These are phyloP conservation scores for Chloris gayana DNA, from an alignment of 176 grass and related monocot genomes.

Conservation along the genomic window DNA sequence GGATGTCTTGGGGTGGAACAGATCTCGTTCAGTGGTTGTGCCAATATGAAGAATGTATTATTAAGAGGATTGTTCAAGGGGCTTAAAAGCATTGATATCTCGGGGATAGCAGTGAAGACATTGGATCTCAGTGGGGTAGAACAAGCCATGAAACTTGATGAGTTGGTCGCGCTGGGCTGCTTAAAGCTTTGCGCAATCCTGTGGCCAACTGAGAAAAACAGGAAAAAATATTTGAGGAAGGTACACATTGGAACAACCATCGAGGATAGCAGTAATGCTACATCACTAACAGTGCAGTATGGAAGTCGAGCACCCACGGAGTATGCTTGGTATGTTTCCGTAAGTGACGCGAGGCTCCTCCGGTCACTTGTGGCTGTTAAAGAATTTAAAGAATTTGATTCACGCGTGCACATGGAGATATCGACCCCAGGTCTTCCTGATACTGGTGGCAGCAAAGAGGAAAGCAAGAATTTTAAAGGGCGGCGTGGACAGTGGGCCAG, in stretches of 20 bases:
- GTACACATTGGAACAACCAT: not conserved
- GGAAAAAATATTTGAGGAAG: not conserved
- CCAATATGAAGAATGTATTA: too few relatives aligned
- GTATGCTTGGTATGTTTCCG: not conserved
- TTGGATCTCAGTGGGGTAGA: not conserved
- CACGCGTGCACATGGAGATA: not conserved
- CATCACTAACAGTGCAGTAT: not conserved
- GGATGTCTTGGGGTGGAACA: not conserved
- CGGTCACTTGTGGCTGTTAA: not conserved
- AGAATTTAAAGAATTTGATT: too few relatives aligned
- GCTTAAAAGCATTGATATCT: too few relatives aligned
- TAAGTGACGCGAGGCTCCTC: not conserved
- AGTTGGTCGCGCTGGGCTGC: not conserved
- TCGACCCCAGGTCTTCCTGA: not conserved
- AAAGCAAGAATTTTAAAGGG: too few relatives aligned
- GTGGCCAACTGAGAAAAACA: not conserved
- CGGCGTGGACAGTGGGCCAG: too few relatives aligned
- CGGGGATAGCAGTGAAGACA: too few relatives aligned
- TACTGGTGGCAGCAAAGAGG: not conserved
- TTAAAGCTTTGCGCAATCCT: not conserved
- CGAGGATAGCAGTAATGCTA: not conserved
- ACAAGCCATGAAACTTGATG: not conserved
- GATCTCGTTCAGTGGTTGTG: not conserved
- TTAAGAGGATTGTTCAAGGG: too few relatives aligned
- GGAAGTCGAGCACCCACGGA: not conserved